A percentile compares a stretch with the other conserved stretches of the same genome.
Evolutionary conservation across 176 grass and related monocot genomes (phyloP).

Genomic region (Raddia distichophylla): DNA sequence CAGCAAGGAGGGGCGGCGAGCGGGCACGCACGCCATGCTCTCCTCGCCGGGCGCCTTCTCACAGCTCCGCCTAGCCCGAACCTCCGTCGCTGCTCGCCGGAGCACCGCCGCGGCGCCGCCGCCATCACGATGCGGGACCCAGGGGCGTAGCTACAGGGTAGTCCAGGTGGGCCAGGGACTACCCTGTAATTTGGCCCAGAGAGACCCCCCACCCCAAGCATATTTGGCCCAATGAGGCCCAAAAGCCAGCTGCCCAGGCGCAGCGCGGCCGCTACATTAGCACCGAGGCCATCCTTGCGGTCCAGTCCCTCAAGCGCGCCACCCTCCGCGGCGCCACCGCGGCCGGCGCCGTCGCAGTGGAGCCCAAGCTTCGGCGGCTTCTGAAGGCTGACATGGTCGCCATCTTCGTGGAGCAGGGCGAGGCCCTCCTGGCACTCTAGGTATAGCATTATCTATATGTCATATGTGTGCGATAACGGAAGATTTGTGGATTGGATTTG

Average conservation of each 20-base stretch:
- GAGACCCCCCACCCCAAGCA: no score
- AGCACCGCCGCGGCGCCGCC: slow-evolving; percentile 8
- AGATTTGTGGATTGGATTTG: neutral
- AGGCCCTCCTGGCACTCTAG: slow-evolving; percentile 70
- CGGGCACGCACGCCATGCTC: slow-evolving; percentile 12
- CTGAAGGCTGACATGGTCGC: slow-evolving; percentile 85
- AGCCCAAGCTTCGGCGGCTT: slow-evolving; percentile 72
- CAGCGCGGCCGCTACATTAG: slow-evolving; percentile 94
- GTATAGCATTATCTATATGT: slow-evolving; percentile 9
- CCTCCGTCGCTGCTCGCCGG: slow-evolving; percentile 17
- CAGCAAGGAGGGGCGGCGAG: no score
- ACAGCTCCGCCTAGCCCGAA: neutral
- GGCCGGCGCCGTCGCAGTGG: slow-evolving; percentile 34
- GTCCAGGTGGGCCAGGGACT: no score
- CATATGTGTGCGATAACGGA: neutral
- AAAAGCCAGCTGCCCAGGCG: slow-evolving; percentile 87
- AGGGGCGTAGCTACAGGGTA: no score
- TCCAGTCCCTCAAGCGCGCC: neutral
- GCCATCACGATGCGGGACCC: slow-evolving; percentile 69
- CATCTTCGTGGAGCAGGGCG: slow-evolving; percentile 69
- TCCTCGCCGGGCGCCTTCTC: neutral
- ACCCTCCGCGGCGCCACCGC: slow-evolving; percentile 21
- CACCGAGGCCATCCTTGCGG: slow-evolving; percentile 79
- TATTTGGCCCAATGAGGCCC: no score
- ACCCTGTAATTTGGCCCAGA: no score